These are phyloP conservation scores for Termitomyces sp. DNA, from an alignment of 768 basidiomycete genomes.

Conservation along the genomic window DNA sequence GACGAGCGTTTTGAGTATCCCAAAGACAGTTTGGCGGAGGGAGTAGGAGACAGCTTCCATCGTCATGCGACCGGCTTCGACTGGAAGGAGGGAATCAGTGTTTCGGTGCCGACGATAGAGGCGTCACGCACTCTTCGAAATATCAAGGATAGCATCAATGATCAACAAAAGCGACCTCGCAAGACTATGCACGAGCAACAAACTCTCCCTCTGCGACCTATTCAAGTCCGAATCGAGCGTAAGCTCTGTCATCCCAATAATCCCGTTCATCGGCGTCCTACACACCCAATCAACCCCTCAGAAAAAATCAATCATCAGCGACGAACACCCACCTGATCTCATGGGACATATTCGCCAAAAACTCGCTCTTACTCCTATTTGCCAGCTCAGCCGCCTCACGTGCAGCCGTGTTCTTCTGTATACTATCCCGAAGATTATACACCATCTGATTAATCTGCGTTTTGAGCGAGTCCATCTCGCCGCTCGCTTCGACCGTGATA, in stretches of 20 bases:
- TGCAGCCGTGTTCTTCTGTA: slow-evolving; percentile 98
- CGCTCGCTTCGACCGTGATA: slow-evolving; percentile 97
- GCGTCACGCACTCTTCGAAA: slow-evolving; percentile 85
- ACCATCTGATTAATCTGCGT: slow-evolving; percentile 99
- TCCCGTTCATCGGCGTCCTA: slow-evolving; percentile 99
- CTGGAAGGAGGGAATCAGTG: slow-evolving; percentile 32
- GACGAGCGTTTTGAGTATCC: slow-evolving; percentile 95
- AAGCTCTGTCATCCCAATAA: slow-evolving; percentile 99
- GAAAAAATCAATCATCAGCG: not conserved
- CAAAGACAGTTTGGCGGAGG: slow-evolving; percentile 93
- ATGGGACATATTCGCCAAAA: slow-evolving; percentile 98
- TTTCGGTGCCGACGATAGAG: not conserved
- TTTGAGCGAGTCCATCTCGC: slow-evolving; percentile 99
- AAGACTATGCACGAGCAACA: slow-evolving; percentile 91
- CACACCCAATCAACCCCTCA: slow-evolving; percentile 1
- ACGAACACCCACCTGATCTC: slow-evolving; percentile 71
- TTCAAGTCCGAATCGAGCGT: slow-evolving; percentile 96
- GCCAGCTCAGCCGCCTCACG: slow-evolving; percentile 96
- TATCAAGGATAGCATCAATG: slow-evolving; percentile 99
- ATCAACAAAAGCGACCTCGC: slow-evolving; percentile 91
- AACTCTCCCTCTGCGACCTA: slow-evolving; percentile 88
- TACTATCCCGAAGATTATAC: slow-evolving; percentile 91
- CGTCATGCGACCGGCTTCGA: slow-evolving; percentile 99
- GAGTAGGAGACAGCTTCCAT: slow-evolving; percentile 99
- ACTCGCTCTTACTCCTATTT: slow-evolving; percentile 96